These are phyloP conservation scores for Chalciporus piperatus DNA, from an alignment of 768 basidiomycete species.

Conservation along the genomic window DNA sequence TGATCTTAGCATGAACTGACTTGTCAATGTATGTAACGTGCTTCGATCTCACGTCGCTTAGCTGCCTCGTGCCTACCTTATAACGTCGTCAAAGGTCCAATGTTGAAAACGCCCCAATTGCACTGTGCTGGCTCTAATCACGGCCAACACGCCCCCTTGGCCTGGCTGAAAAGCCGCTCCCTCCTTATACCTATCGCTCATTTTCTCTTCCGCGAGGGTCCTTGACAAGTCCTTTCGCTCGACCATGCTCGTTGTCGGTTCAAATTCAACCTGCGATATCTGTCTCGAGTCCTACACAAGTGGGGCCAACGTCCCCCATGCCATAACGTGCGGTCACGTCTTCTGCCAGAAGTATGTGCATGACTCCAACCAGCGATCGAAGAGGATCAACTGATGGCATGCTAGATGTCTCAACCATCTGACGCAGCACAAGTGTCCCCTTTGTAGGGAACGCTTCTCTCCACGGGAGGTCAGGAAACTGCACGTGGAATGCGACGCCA, in stretches of 20 bases:
- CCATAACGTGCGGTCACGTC: constrained; percentile 69
- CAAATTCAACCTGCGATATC: constrained; percentile 70
- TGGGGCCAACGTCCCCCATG: constrained; percentile 55
- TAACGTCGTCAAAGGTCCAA: constrained; percentile 25
- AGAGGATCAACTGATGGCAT: constrained; percentile 3
- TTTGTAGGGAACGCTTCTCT: constrained; percentile 59
- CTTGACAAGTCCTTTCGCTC: constrained; percentile 33
- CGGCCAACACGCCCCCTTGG: constrained; percentile 31
- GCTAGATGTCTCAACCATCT: constrained; percentile 56
- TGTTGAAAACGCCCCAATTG: constrained; percentile 20
- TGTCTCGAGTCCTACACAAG: constrained; percentile 63
- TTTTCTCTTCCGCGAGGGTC: constrained; percentile 24
- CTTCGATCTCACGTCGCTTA: constrained; percentile 34
- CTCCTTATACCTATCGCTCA: constrained; percentile 21
- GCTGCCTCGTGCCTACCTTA: constrained; percentile 35
- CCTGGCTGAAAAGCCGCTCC: constrained; percentile 20
- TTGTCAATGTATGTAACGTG: constrained; percentile 19
- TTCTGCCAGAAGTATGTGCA: constrained; percentile 49
- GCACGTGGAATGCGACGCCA: constrained; percentile 49
- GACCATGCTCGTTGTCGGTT: constrained; percentile 64
- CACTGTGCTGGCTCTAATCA: constrained; percentile 22
- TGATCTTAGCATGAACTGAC: constrained; percentile 6
- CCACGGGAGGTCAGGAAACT: constrained; percentile 47
- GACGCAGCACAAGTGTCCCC: constrained; percentile 50
- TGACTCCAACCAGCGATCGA: constrained; percentile 20